Conservation (phyloP, 2,329 filamentous ascomycete species). For the Sclerotinia subarctica region DNA sequence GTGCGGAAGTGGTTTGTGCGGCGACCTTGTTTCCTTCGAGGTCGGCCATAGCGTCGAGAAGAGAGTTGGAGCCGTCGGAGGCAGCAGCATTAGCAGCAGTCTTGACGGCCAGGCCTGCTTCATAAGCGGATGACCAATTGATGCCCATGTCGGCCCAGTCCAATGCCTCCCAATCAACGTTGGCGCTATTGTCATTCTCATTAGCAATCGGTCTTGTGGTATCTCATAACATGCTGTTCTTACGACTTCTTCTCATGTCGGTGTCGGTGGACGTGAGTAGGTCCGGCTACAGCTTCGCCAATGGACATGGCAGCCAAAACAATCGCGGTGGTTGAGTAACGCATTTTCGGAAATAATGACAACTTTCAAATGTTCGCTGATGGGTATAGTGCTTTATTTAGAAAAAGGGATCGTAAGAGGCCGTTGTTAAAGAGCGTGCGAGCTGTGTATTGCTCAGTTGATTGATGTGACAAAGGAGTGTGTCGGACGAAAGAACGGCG, state of each 20-base stretch:
- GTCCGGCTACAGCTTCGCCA: slow-evolving; percentile 36
- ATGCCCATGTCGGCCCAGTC: slow-evolving; percentile 34
- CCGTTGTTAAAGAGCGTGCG: slow-evolving; percentile 35
- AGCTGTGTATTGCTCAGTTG: slow-evolving; percentile 36
- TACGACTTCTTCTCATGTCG: slow-evolving; percentile 38
- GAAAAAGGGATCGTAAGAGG: slow-evolving; percentile 24
- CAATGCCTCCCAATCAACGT: slow-evolving; percentile 29
- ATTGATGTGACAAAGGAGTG: slow-evolving; percentile 28
- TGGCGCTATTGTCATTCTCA: not conserved
- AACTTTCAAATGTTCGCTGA: slow-evolving; percentile 5
- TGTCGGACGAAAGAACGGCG: slow-evolving; percentile 31
- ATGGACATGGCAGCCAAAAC: slow-evolving; percentile 35
- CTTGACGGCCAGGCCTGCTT: slow-evolving; percentile 25
- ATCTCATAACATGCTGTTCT: slow-evolving; percentile 12
- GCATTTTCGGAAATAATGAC: slow-evolving; percentile 32
- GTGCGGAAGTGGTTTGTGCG: slow-evolving; percentile 10
- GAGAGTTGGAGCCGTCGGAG: slow-evolving; percentile 8
- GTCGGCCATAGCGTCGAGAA: not conserved
- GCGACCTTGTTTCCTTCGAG: not conserved
- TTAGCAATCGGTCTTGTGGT: slow-evolving; percentile 20
- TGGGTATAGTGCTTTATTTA: slow-evolving; percentile 19
- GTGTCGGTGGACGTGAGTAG: slow-evolving; percentile 35
- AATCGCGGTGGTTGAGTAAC: slow-evolving; percentile 34
- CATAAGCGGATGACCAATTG: slow-evolving; percentile 34
- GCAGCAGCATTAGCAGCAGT: slow-evolving; percentile 7